Conservation (phyloP, 2,329 filamentous ascomycete genomes). For the Diaporthe helianthi region DNA sequence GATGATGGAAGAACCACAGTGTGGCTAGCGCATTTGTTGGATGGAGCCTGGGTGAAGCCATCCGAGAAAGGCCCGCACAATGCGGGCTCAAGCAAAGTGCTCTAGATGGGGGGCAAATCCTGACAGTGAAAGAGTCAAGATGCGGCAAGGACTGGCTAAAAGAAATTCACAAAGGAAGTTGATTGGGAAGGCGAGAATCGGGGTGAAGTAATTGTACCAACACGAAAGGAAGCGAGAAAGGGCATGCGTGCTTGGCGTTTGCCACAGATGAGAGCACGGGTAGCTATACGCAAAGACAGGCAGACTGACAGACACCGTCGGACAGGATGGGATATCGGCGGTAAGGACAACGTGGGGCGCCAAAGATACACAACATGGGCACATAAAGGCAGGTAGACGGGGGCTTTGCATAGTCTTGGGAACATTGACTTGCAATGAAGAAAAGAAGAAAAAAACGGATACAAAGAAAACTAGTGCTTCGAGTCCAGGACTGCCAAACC, state of each 20-base stretch:
- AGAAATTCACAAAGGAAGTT: constrained; percentile 28
- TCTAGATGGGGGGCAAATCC: neutral
- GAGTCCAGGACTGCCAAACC: neutral
- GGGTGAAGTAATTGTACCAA: constrained; percentile 29
- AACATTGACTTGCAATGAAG: constrained; percentile 20
- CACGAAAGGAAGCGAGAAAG: neutral
- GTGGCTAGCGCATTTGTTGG: constrained; percentile 32
- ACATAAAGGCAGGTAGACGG: constrained; percentile 16
- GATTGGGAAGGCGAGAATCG: constrained; percentile 37
- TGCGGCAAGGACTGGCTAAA: neutral
- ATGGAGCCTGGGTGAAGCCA: constrained; percentile 41
- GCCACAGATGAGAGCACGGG: neutral
- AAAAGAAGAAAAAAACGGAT: neutral
- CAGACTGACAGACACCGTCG: constrained; percentile 23
- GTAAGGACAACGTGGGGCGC: neutral
- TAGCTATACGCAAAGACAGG: constrained; percentile 6
- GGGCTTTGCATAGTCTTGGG: constrained; percentile 13
- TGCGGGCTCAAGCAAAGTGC: neutral
- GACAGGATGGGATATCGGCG: neutral
- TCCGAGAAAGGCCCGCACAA: constrained; percentile 24
- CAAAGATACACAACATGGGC: neutral
- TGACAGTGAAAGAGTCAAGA: constrained; percentile 8
- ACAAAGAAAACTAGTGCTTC: neutral
- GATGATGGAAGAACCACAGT: constrained; percentile 35
- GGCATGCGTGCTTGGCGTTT: neutral